Evolutionary conservation across 1,284 basidiomycete genomes (phyloP).

Genomic region (Ustilago hordei): DNA sequence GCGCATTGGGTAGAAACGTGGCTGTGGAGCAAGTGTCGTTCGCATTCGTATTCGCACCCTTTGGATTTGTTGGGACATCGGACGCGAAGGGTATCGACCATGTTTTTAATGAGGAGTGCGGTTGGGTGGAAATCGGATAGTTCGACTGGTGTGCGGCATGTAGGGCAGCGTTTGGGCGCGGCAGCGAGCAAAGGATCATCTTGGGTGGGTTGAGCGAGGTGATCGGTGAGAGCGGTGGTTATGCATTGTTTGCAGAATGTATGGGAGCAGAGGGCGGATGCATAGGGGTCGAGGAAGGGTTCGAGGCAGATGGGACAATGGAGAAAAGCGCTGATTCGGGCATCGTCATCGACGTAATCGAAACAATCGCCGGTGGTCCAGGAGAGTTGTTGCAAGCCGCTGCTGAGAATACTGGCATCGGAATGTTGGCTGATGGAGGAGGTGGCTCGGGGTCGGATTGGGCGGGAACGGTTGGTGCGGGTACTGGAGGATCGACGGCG

Average conservation of each 20-base stretch:
- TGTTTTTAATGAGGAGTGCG: slow-evolving; percentile 55
- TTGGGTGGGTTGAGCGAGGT: background rate
- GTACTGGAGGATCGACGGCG: slow-evolving; percentile 34
- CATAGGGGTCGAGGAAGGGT: slow-evolving; percentile 53
- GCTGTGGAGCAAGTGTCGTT: slow-evolving; percentile 39
- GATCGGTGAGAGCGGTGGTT: slow-evolving; percentile 31
- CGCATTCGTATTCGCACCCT: slow-evolving; percentile 50
- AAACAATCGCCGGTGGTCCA: slow-evolving; percentile 47
- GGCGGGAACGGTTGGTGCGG: slow-evolving; percentile 19
- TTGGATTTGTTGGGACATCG: slow-evolving; percentile 50
- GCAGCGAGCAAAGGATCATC: slow-evolving; percentile 2
- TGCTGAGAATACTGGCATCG: slow-evolving; percentile 43
- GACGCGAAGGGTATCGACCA: slow-evolving; percentile 58
- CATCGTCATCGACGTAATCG: slow-evolving; percentile 43
- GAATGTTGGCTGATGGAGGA: slow-evolving; percentile 49
- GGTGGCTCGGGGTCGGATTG: slow-evolving; percentile 22
- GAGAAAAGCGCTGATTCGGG: slow-evolving; percentile 39
- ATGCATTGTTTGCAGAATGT: slow-evolving; percentile 60
- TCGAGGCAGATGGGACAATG: slow-evolving; percentile 52
- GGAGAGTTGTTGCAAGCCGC: slow-evolving; percentile 26
- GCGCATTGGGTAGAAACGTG: slow-evolving; percentile 51
- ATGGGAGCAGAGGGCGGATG: slow-evolving; percentile 48
- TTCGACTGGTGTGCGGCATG: slow-evolving; percentile 38
- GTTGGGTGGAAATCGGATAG: slow-evolving; percentile 45
- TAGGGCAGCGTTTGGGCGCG: slow-evolving; percentile 34